A percentile compares a stretch with the other conserved stretches of the same genome.
Conservation (phyloP, 2,329 filamentous ascomycete species). For the Kalmusia sp. region DNA sequence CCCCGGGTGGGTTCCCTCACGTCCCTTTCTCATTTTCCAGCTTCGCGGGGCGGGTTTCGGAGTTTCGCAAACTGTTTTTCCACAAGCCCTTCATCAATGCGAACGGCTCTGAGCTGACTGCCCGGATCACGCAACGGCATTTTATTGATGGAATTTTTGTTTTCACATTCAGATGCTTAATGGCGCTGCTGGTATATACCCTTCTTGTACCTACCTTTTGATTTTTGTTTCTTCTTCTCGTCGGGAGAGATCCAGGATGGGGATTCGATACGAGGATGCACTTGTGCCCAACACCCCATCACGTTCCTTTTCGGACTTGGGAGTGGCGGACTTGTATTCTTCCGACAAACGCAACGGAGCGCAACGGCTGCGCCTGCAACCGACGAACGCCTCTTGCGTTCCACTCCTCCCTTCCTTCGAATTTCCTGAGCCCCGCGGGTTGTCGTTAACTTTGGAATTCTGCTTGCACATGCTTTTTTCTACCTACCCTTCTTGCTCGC, state of each 20-base stretch:
- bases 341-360: background rate
- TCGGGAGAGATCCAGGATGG: background rate
- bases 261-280: no score
- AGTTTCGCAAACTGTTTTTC: constrained; percentile 5
- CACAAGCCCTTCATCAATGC: constrained; percentile 10
- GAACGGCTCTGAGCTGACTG: background rate
- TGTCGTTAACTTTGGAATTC: background rate
- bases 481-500: no score
- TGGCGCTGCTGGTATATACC: constrained; percentile 39
- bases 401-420: background rate
- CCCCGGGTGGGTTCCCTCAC: constrained; percentile 18
- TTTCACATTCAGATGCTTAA: constrained; percentile 15
- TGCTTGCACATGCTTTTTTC: background rate
- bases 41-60: constrained; percentile 12
- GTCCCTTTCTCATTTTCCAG: constrained; percentile 12
- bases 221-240: constrained; percentile 10
- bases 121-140: background rate
- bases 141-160: constrained; percentile 5
- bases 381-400: constrained; percentile 3
- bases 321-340: constrained; percentile 7
- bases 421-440: background rate
- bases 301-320: constrained; percentile 9
- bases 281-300: constrained; percentile 4
- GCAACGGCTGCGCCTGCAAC: no score
- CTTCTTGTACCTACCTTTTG: constrained; percentile 46